phyloP scores from a whole-genome alignment of 495 filamentous ascomycete species.

The Penicillium canariense region DNA sequence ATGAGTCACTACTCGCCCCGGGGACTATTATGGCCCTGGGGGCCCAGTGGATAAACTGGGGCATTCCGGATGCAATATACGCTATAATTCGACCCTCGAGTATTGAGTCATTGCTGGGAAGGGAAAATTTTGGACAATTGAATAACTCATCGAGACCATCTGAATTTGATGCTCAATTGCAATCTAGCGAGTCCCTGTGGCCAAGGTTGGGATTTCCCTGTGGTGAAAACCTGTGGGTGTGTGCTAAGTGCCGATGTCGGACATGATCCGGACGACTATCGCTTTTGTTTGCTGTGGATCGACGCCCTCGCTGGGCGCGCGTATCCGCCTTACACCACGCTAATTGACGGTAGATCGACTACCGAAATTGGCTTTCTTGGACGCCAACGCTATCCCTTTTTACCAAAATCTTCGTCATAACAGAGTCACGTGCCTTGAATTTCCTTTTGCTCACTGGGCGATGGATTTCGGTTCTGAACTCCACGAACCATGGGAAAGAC shows the following conservation, averaged over 20 bases:
- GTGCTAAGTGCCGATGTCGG: conserved; percentile 20
- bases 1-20: conserved; percentile 18
- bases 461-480: too few relatives aligned
- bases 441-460: too few relatives aligned
- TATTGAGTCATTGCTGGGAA: neutral
- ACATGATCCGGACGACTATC: conserved; percentile 1
- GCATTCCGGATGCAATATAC: neutral
- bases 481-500: too few relatives aligned
- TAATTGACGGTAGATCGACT: too few relatives aligned
- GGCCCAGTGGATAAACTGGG: conserved; percentile 10
- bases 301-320: neutral
- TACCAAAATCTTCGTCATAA: too few relatives aligned
- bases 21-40: neutral
- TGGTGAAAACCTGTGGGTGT: too few relatives aligned
- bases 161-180: neutral
- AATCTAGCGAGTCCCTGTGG: neutral
- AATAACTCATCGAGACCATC: too few relatives aligned
- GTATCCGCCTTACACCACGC: too few relatives aligned
- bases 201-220: too few relatives aligned
- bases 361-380: too few relatives aligned
- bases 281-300: conserved; percentile 11
- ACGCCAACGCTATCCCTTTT: too few relatives aligned
- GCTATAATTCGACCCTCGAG: neutral
- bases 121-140: neutral
- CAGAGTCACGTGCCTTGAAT: too few relatives aligned